Evolutionary conservation across 345 rosid genomes (phyloP).

Genomic region (Trapa bicornis): DNA sequence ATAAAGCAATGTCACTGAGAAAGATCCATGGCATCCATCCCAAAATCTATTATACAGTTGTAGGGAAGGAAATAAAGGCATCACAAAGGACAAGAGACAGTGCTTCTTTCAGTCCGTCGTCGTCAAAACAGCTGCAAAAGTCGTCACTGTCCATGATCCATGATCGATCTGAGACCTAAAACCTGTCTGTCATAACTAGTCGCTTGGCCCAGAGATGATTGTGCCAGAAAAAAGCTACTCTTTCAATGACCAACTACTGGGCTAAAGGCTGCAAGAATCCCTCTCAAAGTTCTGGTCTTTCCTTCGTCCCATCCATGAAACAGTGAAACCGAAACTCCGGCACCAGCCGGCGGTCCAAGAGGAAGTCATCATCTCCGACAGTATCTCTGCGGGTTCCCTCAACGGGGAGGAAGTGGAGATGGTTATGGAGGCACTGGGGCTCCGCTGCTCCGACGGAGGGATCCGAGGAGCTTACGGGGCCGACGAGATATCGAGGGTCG

Average conservation of each 20-base stretch:
- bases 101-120: no score
- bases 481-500: slow-evolving; percentile 35
- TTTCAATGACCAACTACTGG: no score
- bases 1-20: background rate
- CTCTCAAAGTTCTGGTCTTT: slow-evolving; percentile 27
- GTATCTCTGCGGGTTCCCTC: slow-evolving; percentile 12
- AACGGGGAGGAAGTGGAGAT: slow-evolving; percentile 42
- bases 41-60: background rate
- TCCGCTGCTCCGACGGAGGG: slow-evolving; percentile 27
- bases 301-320: slow-evolving; percentile 11
- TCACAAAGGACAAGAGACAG: background rate
- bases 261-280: background rate
- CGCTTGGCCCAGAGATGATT: no score
- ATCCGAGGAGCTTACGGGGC: slow-evolving; percentile 16
- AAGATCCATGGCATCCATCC: background rate
- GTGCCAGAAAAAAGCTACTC: no score
- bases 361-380: background rate
- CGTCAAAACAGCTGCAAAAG: no score
- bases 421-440: slow-evolving; percentile 53
- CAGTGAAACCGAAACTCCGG: background rate
- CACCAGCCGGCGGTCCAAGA: background rate
- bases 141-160: no score
- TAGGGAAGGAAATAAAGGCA: no score
- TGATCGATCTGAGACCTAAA: no score
- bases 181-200: no score